Conservation (phyloP, 2,329 filamentous ascomycete genomes). For the Aschersonia sp. region DNA sequence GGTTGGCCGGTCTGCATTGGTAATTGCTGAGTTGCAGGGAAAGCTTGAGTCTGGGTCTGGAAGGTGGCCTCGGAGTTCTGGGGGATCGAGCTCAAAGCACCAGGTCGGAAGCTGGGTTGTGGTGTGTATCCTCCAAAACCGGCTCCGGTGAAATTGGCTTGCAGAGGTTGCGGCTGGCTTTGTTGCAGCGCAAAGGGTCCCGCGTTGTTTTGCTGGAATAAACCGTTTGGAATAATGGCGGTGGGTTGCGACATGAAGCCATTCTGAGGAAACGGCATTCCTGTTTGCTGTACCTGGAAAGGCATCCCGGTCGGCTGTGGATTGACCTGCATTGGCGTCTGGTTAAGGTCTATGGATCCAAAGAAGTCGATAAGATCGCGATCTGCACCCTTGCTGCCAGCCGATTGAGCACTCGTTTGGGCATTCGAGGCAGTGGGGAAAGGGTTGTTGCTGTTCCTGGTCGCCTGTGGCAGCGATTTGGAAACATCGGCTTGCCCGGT, state of each 20-base stretch:
- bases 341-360: slow-evolving; percentile 81
- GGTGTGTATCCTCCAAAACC: slow-evolving; percentile 76
- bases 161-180: slow-evolving; percentile 13
- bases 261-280: slow-evolving; percentile 14
- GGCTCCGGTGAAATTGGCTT: slow-evolving; percentile 47
- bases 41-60: slow-evolving; percentile 19
- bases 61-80: slow-evolving; percentile 40
- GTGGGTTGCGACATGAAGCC: slow-evolving; percentile 11
- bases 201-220: slow-evolving; percentile 15
- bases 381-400: slow-evolving; percentile 46
- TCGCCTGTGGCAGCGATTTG: slow-evolving; percentile 13
- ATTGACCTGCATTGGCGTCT: slow-evolving; percentile 49
- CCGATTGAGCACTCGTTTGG: slow-evolving; percentile 26
- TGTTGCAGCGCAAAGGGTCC: slow-evolving; percentile 20
- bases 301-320: slow-evolving; percentile 19
- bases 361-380: slow-evolving; percentile 90
- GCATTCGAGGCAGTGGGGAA: slow-evolving; percentile 24
- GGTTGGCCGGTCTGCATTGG: slow-evolving; percentile 20
- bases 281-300: slow-evolving; percentile 23
- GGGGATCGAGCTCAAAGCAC: slow-evolving; percentile 38
- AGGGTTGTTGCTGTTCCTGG: slow-evolving; percentile 23
- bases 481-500: slow-evolving; percentile 18
- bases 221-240: slow-evolving; percentile 13
- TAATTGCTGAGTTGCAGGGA: slow-evolving; percentile 8
- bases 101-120: slow-evolving; percentile 41